These are phyloP conservation scores for Sphaerosporella brunnea DNA, from an alignment of 495 filamentous ascomycete genomes.

Conservation along the genomic window DNA sequence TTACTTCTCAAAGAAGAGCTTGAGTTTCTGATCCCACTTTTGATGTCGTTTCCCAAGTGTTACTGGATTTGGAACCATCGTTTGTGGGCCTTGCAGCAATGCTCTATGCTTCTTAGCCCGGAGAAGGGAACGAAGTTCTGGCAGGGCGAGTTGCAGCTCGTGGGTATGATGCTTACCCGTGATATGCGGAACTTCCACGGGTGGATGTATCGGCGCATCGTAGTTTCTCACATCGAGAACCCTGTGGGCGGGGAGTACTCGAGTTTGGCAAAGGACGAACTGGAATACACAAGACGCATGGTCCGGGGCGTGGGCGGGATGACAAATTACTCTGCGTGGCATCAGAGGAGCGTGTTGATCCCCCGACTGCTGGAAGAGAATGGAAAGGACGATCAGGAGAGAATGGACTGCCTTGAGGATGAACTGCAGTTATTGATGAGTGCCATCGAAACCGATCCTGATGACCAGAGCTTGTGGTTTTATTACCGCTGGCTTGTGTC, in stretches of 20 bases:
- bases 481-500: conserved; percentile 72
- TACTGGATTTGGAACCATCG: conserved; percentile 99
- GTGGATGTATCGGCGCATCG: conserved; percentile 74
- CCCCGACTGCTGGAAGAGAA: conserved; percentile 53
- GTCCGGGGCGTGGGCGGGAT: conserved; percentile 55
- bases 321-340: conserved; percentile 96
- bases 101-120: conserved; percentile 41
- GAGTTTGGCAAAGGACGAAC: conserved; percentile 55
- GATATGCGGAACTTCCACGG: conserved; percentile 93
- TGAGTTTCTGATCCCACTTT: conserved; percentile 60
- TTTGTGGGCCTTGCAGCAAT: conserved; percentile 64
- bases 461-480: conserved; percentile 90
- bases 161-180: conserved; percentile 64
- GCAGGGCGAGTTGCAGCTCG: conserved; percentile 64
- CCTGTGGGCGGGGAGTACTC: conserved; percentile 33
- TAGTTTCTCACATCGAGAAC: conserved; percentile 52
- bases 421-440: conserved; percentile 59
- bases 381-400: conserved; percentile 39
- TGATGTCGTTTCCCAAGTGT: conserved; percentile 79
- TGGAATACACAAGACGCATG: conserved; percentile 79
- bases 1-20: conserved; percentile 44
- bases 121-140: conserved; percentile 45
- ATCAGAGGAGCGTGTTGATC: conserved; percentile 70
- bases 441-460: conserved; percentile 67
- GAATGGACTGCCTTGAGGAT: conserved; percentile 52